phyloP scores from a whole-genome alignment of 2,329 filamentous ascomycete genomes.

The Phialophora macrospora region DNA sequence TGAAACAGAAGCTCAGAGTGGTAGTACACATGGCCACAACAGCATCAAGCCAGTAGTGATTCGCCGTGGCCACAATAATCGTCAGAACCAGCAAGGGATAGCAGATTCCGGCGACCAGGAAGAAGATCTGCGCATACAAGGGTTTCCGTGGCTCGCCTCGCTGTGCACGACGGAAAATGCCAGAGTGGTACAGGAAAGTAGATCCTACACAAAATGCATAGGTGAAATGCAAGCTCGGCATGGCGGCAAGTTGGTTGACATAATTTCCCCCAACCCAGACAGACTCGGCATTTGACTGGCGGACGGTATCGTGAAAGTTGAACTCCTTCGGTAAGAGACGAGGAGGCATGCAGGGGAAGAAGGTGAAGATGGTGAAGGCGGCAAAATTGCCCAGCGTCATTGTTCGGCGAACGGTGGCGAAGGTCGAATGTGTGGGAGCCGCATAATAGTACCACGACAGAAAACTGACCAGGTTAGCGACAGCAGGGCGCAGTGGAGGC shows the following conservation, averaged over 20 bases:
- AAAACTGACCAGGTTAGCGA: constrained; percentile 43
- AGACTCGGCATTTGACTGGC: constrained; percentile 58
- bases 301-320: constrained; percentile 67
- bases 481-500: neutral
- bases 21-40: constrained; percentile 57
- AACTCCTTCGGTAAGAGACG: constrained; percentile 64
- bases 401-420: constrained; percentile 62
- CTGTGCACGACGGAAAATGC: constrained; percentile 53
- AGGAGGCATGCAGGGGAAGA: constrained; percentile 69
- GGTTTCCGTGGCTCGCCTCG: constrained; percentile 50
- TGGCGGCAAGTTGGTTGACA: constrained; percentile 63
- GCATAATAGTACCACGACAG: constrained; percentile 52
- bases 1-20: constrained; percentile 54
- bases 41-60: constrained; percentile 64
- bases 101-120: constrained; percentile 54
- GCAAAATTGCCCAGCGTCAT: constrained; percentile 67
- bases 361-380: constrained; percentile 66
- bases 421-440: constrained; percentile 54
- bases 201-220: constrained; percentile 62
- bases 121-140: constrained; percentile 39
- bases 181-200: constrained; percentile 60
- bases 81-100: constrained; percentile 58
- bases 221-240: constrained; percentile 63
- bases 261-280: constrained; percentile 62
- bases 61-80: constrained; percentile 63